phyloP scores from a whole-genome alignment of 441 rosid genomes.

The Adansonia gregorii region DNA sequence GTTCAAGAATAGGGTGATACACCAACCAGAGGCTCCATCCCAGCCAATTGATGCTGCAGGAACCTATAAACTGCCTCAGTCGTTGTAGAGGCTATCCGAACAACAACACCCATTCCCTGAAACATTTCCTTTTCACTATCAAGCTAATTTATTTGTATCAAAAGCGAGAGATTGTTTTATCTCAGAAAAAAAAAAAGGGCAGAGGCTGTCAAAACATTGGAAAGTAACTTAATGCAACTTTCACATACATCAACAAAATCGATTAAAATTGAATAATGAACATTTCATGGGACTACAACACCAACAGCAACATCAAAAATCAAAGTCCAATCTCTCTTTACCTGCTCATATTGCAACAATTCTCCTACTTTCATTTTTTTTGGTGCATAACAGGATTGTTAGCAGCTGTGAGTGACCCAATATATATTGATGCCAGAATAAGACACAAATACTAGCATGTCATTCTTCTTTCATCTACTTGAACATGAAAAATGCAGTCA shows the following conservation, averaged over 20 bases:
- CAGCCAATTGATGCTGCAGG: slow-evolving; percentile 61
- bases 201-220: too few species aligned
- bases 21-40: slow-evolving; percentile 71
- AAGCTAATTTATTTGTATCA: not conserved
- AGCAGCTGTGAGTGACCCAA: not conserved
- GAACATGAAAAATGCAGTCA: slow-evolving; percentile 14
- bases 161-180: too few species aligned
- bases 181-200: too few species aligned
- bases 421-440: not conserved
- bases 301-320: not conserved
- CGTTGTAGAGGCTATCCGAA: slow-evolving; percentile 74
- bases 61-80: slow-evolving; percentile 90
- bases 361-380: not conserved
- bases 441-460: not conserved
- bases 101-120: slow-evolving; percentile 66
- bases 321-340: not conserved
- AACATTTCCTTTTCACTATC: not conserved
- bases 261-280: not conserved
- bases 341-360: not conserved
- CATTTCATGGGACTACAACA: not conserved
- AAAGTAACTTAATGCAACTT: not conserved
- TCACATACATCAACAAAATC: not conserved
- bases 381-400: not conserved
- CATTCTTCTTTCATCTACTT: not conserved
- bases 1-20: slow-evolving; percentile 62